These are phyloP conservation scores for Ormosia emarginata DNA, from an alignment of 306 rosid genomes.

Conservation along the genomic window DNA sequence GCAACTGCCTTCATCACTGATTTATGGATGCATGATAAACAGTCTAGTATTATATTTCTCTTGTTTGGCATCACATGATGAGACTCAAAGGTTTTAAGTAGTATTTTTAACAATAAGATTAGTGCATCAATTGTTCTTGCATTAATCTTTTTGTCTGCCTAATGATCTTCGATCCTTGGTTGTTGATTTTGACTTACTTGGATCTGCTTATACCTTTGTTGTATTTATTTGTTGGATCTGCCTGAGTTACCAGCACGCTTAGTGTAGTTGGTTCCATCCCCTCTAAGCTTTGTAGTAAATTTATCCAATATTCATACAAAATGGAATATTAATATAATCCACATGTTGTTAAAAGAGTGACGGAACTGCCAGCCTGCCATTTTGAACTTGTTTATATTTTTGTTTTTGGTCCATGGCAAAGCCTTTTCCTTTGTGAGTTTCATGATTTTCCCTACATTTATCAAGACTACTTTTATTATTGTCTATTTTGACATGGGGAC, in stretches of 20 bases:
- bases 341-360: neutral
- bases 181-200: neutral
- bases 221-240: conserved; percentile 2
- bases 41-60: neutral
- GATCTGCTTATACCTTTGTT: conserved; percentile 2
- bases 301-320: neutral
- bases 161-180: neutral
- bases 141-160: neutral
- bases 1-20: conserved; percentile 4
- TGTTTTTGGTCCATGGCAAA: neutral
- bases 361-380: neutral
- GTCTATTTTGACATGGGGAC: conserved; percentile 1
- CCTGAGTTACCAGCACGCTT: neutral
- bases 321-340: neutral
- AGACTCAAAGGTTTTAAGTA: conserved; percentile 1
- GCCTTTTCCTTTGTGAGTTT: neutral
- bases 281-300: neutral
- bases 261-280: neutral
- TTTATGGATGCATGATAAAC: neutral
- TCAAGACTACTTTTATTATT: neutral
- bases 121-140: neutral
- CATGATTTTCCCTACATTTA: neutral
- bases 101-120: neutral
- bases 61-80: neutral
- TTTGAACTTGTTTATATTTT: neutral